phyloP scores from a whole-genome alignment of 108 stramenopile genomes.

The Nitzschia sp. region DNA sequence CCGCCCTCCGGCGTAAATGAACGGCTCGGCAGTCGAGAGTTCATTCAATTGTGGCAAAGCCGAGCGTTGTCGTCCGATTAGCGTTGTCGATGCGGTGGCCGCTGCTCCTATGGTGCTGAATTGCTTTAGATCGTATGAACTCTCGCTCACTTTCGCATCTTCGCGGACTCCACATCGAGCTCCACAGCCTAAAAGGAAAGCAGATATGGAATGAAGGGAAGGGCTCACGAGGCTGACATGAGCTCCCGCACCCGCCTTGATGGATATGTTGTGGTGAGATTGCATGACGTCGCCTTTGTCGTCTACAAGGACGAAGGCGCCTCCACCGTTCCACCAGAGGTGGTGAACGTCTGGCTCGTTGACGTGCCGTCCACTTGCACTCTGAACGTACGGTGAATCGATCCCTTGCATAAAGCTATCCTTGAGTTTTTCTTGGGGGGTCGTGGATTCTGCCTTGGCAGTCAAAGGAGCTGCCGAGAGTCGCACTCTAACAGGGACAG shows the following conservation, averaged over 20 bases:
- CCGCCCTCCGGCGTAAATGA: slow-evolving; percentile 35
- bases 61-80: slow-evolving; percentile 43
- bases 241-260: slow-evolving; percentile 64
- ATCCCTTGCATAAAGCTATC: slow-evolving; percentile 13
- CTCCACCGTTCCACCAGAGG: slow-evolving; percentile 74
- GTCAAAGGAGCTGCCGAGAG: slow-evolving; percentile 38
- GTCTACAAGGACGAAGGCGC: slow-evolving; percentile 62
- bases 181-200: slow-evolving; percentile 72
- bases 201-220: slow-evolving; percentile 57
- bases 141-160: slow-evolving; percentile 6
- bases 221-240: slow-evolving; percentile 66
- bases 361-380: not conserved
- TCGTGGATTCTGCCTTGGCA: not conserved
- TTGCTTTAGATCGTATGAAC: not conserved
- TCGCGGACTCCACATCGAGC: slow-evolving; percentile 59
- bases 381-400: slow-evolving; percentile 31
- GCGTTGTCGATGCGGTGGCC: slow-evolving; percentile 50
- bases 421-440: not conserved
- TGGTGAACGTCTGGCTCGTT: slow-evolving; percentile 22
- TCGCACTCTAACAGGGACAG: slow-evolving; percentile 63
- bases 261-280: slow-evolving; percentile 74
- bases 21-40: slow-evolving; percentile 9
- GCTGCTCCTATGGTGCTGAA: slow-evolving; percentile 72
- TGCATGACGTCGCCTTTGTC: slow-evolving; percentile 61
- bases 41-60: slow-evolving; percentile 10